A percentile compares a stretch with the other conserved stretches of the same genome.
Evolutionary conservation across 306 rosid species (phyloP).

Genomic region (Sechiopsis laciniata): DNA sequence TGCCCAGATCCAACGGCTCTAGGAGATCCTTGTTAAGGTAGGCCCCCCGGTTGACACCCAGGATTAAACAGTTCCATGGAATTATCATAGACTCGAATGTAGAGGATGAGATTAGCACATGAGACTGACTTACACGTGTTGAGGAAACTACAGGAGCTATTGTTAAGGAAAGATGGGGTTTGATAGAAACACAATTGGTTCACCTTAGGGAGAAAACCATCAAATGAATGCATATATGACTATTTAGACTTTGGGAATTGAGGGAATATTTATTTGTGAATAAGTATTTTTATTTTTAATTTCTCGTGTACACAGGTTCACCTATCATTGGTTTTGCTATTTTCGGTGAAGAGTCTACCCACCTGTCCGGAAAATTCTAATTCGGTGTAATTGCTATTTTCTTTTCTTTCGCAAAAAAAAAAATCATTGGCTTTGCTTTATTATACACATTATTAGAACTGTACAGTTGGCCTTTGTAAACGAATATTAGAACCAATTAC

Average conservation of each 20-base stretch:
- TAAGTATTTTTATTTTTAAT: not conserved
- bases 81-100: not conserved
- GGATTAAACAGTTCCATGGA: not conserved
- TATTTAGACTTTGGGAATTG: not conserved
- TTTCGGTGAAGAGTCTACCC: too few relatives aligned
- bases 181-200: conserved; percentile 38
- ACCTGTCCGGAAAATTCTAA: too few relatives aligned
- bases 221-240: not conserved
- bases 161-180: not conserved
- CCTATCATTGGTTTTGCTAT: not conserved
- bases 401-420: too few relatives aligned
- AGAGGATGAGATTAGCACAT: not conserved
- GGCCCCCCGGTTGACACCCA: not conserved
- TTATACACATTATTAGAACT: not conserved
- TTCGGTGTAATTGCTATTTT: too few relatives aligned
- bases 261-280: not conserved
- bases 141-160: not conserved
- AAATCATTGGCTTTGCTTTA: not conserved
- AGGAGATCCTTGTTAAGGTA: conserved; percentile 51
- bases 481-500: too few relatives aligned
- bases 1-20: conserved; percentile 76
- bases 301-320: not conserved
- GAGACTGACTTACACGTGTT: not conserved
- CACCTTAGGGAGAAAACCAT: conserved; percentile 14
- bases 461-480: not conserved